A percentile compares a stretch with the other conserved stretches of the same genome.
These are phyloP conservation scores for Alnus glutinosa DNA, from an alignment of 306 rosid genomes.

Conservation along the genomic window DNA sequence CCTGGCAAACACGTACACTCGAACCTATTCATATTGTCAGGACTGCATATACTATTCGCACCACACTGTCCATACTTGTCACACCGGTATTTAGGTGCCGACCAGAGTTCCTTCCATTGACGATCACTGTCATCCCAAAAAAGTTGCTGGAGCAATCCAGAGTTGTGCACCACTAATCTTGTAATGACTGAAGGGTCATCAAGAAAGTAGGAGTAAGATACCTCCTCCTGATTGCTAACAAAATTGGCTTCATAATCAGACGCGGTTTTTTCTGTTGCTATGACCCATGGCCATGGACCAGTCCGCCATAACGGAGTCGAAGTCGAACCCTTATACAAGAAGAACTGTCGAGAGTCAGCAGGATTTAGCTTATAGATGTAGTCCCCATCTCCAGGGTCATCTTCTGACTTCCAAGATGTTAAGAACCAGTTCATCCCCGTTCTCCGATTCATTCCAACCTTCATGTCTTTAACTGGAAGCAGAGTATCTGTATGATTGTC, in stretches of 20 bases:
- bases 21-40: background rate
- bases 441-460: background rate
- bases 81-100: background rate
- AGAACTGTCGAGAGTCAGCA: background rate
- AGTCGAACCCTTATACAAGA: background rate
- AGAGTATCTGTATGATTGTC: background rate
- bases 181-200: background rate
- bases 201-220: background rate
- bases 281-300: background rate
- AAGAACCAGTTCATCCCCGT: background rate
- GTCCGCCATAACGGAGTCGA: background rate
- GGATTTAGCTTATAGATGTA: background rate
- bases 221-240: background rate
- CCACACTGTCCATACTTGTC: background rate
- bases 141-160: background rate
- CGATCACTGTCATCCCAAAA: background rate
- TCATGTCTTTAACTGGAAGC: background rate
- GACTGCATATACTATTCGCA: background rate
- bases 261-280: too few species aligned
- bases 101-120: background rate
- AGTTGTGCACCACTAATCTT: background rate
- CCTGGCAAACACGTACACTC: conserved; percentile 17
- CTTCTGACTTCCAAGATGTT: background rate
- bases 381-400: background rate
- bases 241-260: background rate